Conservation (phyloP, 2,329 filamentous ascomycete species). For the Graphilbum ipis-grandicollis region DNA sequence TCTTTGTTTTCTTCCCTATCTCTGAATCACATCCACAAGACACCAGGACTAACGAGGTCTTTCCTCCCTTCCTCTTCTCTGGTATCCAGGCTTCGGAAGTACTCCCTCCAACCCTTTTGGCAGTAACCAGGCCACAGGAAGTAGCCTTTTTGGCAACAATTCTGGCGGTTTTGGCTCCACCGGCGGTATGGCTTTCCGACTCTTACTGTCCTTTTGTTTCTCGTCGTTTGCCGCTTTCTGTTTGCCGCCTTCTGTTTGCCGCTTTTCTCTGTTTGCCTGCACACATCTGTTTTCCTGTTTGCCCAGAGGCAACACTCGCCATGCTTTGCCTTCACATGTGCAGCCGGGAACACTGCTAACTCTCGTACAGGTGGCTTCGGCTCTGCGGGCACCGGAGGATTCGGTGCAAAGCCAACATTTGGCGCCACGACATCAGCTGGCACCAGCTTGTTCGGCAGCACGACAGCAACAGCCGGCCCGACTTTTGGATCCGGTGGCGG, state of each 20-base stretch:
- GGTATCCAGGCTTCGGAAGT: constrained; percentile 17
- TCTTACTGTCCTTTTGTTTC: background rate
- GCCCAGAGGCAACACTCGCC: no score
- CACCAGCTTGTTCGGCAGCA: constrained; percentile 27
- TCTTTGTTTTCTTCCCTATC: no score
- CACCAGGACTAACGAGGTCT: constrained; percentile 9
- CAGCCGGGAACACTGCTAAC: no score
- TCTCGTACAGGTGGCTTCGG: constrained; percentile 15
- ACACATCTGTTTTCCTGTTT: no score
- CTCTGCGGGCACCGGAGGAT: constrained; percentile 12
- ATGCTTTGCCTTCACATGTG: no score
- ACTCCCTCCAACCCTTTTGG: constrained; percentile 20
- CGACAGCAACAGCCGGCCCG: constrained; percentile 19
- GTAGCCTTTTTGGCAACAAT: constrained; percentile 16
- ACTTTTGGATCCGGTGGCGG: constrained; percentile 21
- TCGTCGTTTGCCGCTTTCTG: no score
- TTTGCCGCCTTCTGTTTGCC: background rate
- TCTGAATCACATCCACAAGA: background rate
- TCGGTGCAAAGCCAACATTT: constrained; percentile 30
- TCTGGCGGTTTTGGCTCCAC: constrained; percentile 3
- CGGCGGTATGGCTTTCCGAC: background rate
- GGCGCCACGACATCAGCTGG: constrained; percentile 25
- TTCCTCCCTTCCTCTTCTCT: constrained; percentile 2
- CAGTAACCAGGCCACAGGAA: constrained; percentile 5
- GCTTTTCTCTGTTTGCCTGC: background rate